Conservation (phyloP, 1,139 yeast genomes). For the Saccharomycopsis phalli region DNA sequence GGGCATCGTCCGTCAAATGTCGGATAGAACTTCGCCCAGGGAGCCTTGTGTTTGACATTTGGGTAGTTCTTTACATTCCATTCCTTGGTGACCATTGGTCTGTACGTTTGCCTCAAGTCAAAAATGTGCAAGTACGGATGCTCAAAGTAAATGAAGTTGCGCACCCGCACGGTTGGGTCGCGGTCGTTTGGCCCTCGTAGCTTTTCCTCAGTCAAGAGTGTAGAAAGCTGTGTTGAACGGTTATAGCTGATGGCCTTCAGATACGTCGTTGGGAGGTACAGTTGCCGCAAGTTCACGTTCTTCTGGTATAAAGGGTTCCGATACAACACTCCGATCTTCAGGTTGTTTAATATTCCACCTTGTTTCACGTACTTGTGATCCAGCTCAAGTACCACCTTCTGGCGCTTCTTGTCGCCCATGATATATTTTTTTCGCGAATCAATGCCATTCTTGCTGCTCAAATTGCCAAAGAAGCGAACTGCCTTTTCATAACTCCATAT, state of each 20-base stretch:
- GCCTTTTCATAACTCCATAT: slow-evolving; percentile 20
- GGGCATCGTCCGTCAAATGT: slow-evolving; percentile 35
- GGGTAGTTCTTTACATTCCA: slow-evolving; percentile 35
- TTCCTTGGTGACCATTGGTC: slow-evolving; percentile 72
- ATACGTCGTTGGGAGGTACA: slow-evolving; percentile 2
- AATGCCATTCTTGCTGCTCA: slow-evolving; percentile 3
- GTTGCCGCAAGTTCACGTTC: slow-evolving; percentile 1
- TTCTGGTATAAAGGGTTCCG: neutral
- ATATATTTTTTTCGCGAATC: neutral
- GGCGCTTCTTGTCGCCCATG: neutral
- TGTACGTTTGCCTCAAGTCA: slow-evolving; percentile 67
- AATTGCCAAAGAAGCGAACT: slow-evolving; percentile 12
- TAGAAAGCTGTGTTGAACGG: slow-evolving; percentile 34
- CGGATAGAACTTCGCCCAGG: slow-evolving; percentile 30
- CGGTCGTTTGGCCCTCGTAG: slow-evolving; percentile 81
- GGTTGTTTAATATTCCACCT: neutral
- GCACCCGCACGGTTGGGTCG: slow-evolving; percentile 69
- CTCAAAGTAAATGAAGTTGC: slow-evolving; percentile 75
- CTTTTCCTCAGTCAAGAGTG: slow-evolving; percentile 74
- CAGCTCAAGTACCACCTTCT: neutral
- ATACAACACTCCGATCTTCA: neutral
- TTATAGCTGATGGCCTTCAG: neutral
- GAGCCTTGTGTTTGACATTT: slow-evolving; percentile 17
- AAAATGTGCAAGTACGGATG: slow-evolving; percentile 71
- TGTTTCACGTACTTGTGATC: neutral